Evolutionary conservation across 352 stramenopile genomes (phyloP).

Genomic region (Lagenidium sp.): DNA sequence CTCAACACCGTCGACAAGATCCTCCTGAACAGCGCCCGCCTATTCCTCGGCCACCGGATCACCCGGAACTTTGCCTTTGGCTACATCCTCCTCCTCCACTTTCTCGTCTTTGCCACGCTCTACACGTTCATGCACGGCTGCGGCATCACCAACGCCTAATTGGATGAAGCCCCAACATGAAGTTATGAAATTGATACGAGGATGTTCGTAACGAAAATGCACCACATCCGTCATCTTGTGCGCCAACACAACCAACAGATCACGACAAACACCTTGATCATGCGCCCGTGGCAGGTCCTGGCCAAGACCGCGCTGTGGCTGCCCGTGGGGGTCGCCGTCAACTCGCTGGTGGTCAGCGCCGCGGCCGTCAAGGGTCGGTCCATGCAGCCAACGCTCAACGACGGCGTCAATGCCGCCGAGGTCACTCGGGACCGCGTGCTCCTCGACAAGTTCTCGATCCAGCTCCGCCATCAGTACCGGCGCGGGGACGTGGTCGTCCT

Average conservation of each 20-base stretch:
- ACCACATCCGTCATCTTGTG: constrained; percentile 1
- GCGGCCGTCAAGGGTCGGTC: constrained; percentile 72
- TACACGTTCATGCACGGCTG: constrained; percentile 86
- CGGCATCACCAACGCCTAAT: constrained; percentile 61
- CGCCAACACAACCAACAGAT: background rate
- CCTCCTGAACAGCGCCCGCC: constrained; percentile 73
- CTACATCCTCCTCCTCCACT: constrained; percentile 82
- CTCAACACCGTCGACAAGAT: constrained; percentile 89
- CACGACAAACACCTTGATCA: too few relatives aligned
- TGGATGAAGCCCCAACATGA: background rate
- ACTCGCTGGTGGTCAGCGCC: constrained; percentile 56
- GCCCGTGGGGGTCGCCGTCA: constrained; percentile 70
- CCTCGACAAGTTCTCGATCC: constrained; percentile 81
- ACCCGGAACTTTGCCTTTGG: constrained; percentile 77
- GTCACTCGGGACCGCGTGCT: constrained; percentile 69
- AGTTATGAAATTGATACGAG: too few relatives aligned
- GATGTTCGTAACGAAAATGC: background rate
- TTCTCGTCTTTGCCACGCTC: constrained; percentile 77
- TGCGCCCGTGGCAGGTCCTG: constrained; percentile 52
- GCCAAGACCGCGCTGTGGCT: constrained; percentile 66
- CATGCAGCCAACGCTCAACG: constrained; percentile 80
- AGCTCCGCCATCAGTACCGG: constrained; percentile 49
- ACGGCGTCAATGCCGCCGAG: constrained; percentile 43
- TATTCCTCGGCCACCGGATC: constrained; percentile 77
- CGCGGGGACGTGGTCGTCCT: constrained; percentile 79